Conservation (phyloP, 352 stramenopile species). For the Phytophthora citricola region DNA sequence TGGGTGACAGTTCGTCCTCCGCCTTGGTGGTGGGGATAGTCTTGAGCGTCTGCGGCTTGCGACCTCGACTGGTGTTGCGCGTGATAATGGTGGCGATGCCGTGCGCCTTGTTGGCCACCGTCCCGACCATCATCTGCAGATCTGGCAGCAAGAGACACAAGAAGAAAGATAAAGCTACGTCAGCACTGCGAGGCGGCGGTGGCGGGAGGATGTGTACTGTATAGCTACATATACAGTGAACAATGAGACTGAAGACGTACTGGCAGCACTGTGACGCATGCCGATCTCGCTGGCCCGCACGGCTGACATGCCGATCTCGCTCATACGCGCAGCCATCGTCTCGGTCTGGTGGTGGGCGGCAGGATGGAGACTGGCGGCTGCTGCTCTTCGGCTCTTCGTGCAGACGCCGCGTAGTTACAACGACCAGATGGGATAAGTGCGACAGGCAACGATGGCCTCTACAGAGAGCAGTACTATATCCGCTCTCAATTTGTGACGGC, state of each 20-base stretch:
- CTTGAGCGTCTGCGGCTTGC: slow-evolving; percentile 27
- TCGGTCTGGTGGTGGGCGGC: background rate
- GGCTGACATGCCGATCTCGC: slow-evolving; percentile 41
- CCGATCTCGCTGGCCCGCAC: slow-evolving; percentile 46
- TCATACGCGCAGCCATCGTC: slow-evolving; percentile 42
- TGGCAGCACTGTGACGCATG: slow-evolving; percentile 46
- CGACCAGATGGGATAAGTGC: slow-evolving; percentile 31
- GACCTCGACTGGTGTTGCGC: slow-evolving; percentile 24
- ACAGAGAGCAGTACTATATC: slow-evolving; percentile 15
- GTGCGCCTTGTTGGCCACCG: slow-evolving; percentile 42
- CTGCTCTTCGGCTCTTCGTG: slow-evolving; percentile 22
- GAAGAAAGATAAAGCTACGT: slow-evolving; percentile 24
- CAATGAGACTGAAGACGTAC: slow-evolving; percentile 19
- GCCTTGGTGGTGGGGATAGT: slow-evolving; percentile 32
- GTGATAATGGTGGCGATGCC: slow-evolving; percentile 34
- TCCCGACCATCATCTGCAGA: slow-evolving; percentile 43
- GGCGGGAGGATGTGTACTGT: slow-evolving; percentile 33
- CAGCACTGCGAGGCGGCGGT: slow-evolving; percentile 9
- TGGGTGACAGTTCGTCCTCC: slow-evolving; percentile 36
- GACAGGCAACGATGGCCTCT: slow-evolving; percentile 17
- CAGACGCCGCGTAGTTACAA: slow-evolving; percentile 24
- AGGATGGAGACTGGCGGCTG: slow-evolving; percentile 20
- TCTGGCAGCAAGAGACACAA: slow-evolving; percentile 23
- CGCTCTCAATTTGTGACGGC: slow-evolving; percentile 4
- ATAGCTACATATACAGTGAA: too few species aligned